phyloP scores from a whole-genome alignment of 164 flowering plant genomes.

The Macadamia integrifolia region DNA sequence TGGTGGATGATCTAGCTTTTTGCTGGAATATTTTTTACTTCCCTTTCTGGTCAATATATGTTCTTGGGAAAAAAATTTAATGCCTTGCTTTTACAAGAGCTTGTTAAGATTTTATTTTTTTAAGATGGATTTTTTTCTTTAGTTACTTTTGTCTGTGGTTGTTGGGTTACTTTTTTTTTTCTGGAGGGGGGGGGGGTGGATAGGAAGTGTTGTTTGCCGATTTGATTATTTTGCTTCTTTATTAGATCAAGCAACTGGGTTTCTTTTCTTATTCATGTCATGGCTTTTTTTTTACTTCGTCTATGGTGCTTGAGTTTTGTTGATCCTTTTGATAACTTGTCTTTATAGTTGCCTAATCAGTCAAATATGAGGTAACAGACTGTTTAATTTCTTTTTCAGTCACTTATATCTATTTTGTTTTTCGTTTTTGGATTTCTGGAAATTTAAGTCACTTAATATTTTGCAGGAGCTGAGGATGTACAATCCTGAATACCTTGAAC shows the following conservation, averaged over 20 bases:
- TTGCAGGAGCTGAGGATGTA: constrained; percentile 94
- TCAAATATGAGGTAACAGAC: too few relatives aligned
- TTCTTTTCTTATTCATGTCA: too few relatives aligned
- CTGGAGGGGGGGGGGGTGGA: not conserved
- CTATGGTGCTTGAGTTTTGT: not conserved
- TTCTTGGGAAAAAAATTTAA: too few relatives aligned
- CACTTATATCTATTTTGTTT: not conserved
- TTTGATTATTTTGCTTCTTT: not conserved
- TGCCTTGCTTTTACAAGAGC: too few relatives aligned
- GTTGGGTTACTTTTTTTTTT: not conserved
- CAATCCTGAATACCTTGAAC: constrained; percentile 87
- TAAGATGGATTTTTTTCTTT: too few relatives aligned
- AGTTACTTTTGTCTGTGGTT: too few relatives aligned
- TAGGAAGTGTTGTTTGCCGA: too few relatives aligned
- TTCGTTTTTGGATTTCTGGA: not conserved
- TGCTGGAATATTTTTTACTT: too few relatives aligned
- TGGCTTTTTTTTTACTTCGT: not conserved
- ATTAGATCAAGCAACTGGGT: not conserved
- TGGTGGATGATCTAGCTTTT: too few relatives aligned
- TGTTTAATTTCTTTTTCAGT: not conserved
- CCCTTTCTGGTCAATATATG: too few relatives aligned
- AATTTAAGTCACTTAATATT: not conserved
- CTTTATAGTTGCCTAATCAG: too few relatives aligned
- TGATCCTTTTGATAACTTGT: not conserved
- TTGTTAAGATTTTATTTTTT: too few relatives aligned